These are phyloP conservation scores for Puccinia brachypodii DNA, from an alignment of 1,284 basidiomycete species.

Conservation along the genomic window DNA sequence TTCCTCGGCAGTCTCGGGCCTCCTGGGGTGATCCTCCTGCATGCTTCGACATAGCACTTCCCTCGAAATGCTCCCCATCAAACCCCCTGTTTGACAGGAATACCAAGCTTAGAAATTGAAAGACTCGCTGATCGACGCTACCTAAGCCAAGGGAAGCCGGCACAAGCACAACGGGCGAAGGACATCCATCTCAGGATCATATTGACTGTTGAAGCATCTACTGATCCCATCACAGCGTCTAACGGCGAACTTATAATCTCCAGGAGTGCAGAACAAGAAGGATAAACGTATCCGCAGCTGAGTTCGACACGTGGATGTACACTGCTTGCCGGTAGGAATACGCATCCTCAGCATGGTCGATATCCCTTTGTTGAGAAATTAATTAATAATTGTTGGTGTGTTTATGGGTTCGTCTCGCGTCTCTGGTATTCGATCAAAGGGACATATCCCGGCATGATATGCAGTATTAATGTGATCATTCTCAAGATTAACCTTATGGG, in stretches of 20 bases:
- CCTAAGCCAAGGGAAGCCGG: background rate
- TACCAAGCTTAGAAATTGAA: background rate
- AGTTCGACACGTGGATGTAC: background rate
- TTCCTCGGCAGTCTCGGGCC: background rate
- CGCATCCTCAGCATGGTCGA: background rate
- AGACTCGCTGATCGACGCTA: background rate
- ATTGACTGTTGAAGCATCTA: background rate
- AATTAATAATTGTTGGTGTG: background rate
- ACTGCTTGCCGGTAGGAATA: background rate
- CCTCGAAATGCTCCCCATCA: background rate
- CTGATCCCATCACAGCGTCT: constrained; percentile 1
- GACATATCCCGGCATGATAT: background rate
- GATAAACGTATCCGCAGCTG: background rate
- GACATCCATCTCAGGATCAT: background rate
- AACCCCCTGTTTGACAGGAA: background rate
- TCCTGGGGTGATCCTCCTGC: background rate
- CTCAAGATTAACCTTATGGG: background rate
- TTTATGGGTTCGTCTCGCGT: background rate
- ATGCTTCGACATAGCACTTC: background rate
- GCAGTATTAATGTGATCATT: background rate
- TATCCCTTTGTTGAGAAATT: constrained; percentile 13
- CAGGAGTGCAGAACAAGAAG: constrained; percentile 17
- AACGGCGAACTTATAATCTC: background rate
- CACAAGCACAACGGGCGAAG: background rate
- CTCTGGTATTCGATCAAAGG: constrained; percentile 3